phyloP scores from a whole-genome alignment of 2,329 filamentous ascomycete species.

The Beauveria scarabaeidicola region DNA sequence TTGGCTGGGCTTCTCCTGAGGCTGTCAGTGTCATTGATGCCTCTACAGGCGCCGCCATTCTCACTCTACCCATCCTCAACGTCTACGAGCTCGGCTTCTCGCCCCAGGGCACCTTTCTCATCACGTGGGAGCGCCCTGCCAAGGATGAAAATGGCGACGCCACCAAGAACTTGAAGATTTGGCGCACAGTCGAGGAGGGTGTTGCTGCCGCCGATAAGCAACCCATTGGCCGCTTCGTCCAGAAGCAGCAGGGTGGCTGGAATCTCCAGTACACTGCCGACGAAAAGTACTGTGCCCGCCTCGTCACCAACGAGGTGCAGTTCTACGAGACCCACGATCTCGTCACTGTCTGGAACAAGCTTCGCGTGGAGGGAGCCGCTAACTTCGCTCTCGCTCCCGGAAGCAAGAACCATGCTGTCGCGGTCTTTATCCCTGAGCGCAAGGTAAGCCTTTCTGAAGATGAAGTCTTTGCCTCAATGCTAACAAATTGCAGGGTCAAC shows the following conservation, averaged over 20 bases:
- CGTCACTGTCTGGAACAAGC: slow-evolving; percentile 85
- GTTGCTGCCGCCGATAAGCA: slow-evolving; percentile 56
- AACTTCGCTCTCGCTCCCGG: slow-evolving; percentile 88
- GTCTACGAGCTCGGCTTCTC: slow-evolving; percentile 96
- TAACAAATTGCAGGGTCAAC: slow-evolving; percentile 60
- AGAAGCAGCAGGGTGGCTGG: slow-evolving; percentile 93
- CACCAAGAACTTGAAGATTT: slow-evolving; percentile 94
- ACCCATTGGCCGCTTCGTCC: slow-evolving; percentile 82
- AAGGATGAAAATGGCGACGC: slow-evolving; percentile 94
- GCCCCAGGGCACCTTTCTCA: slow-evolving; percentile 81
- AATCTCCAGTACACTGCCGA: slow-evolving; percentile 95
- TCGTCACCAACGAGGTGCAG: slow-evolving; percentile 95
- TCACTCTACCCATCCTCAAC: slow-evolving; percentile 68
- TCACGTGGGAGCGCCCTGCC: slow-evolving; percentile 88
- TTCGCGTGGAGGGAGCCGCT: slow-evolving; percentile 80
- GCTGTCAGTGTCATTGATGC: slow-evolving; percentile 80
- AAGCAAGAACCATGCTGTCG: slow-evolving; percentile 74
- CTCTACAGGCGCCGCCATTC: slow-evolving; percentile 63
- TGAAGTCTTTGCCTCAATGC: background rate
- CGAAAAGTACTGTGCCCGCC: slow-evolving; percentile 85
- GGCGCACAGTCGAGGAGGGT: slow-evolving; percentile 69
- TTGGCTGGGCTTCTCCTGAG: slow-evolving; percentile 87
- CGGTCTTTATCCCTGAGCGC: slow-evolving; percentile 89
- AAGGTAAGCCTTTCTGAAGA: slow-evolving; percentile 52
- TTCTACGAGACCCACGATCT: slow-evolving; percentile 89